A percentile compares a stretch with the other conserved stretches of the same genome.
These are phyloP conservation scores for Colletotrichum liriopes DNA, from an alignment of 2,329 filamentous ascomycete species.

Conservation along the genomic window DNA sequence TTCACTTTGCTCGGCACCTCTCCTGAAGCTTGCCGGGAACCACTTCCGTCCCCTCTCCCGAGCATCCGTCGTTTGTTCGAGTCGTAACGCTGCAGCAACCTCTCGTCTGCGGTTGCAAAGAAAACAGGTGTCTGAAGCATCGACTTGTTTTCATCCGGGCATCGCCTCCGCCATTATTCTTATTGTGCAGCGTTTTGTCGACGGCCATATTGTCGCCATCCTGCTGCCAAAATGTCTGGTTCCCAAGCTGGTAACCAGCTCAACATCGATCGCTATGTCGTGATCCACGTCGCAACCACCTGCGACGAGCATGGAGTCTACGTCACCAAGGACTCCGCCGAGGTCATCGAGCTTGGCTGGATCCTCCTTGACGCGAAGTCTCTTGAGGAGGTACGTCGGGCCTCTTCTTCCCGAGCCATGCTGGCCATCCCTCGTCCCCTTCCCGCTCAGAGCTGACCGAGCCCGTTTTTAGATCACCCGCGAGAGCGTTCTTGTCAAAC, in stretches of 20 bases:
- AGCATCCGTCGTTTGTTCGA: slow-evolving; percentile 43
- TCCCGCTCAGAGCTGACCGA: slow-evolving; percentile 42
- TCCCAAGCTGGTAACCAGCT: slow-evolving; percentile 69
- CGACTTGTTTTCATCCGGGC: slow-evolving; percentile 17
- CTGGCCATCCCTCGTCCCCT: slow-evolving; percentile 27
- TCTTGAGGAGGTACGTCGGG: slow-evolving; percentile 85
- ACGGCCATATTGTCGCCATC: slow-evolving; percentile 42
- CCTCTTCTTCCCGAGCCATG: slow-evolving; percentile 34
- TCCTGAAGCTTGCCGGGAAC: slow-evolving; percentile 44
- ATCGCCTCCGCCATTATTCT: slow-evolving; percentile 31
- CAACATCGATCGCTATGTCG: slow-evolving; percentile 94
- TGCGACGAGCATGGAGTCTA: slow-evolving; percentile 99
- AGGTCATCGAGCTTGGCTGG: slow-evolving; percentile 99
- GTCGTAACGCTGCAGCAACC: slow-evolving; percentile 39
- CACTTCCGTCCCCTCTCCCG: slow-evolving; percentile 41
- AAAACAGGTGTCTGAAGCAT: slow-evolving; percentile 33
- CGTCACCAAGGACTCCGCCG: slow-evolving; percentile 98
- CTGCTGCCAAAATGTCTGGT: slow-evolving; percentile 56
- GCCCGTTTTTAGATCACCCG: slow-evolving; percentile 80
- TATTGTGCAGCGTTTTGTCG: slow-evolving; percentile 39
- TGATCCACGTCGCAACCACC: slow-evolving; percentile 98
- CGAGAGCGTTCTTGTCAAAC: slow-evolving; percentile 97
- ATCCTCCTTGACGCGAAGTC: slow-evolving; percentile 93
- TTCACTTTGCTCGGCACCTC: slow-evolving; percentile 41
- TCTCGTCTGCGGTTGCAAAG: slow-evolving; percentile 21